Percentiles rank a stretch among this genome's conserved stretches.
Evolutionary conservation across 768 basidiomycete species (phyloP).

Genomic region (Boletus reticuloceps): DNA sequence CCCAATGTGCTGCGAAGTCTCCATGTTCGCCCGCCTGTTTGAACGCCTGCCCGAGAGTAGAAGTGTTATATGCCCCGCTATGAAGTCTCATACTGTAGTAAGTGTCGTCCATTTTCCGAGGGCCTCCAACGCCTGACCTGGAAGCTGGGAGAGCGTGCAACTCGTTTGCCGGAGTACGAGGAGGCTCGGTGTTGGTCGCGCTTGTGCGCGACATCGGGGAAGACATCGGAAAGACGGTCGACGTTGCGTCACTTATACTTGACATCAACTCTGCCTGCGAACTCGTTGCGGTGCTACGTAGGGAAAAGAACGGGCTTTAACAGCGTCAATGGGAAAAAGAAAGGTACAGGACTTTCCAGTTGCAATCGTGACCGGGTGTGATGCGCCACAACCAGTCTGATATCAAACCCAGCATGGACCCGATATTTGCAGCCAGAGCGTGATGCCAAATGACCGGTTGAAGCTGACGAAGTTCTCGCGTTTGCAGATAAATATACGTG

Average conservation of each 20-base stretch:
- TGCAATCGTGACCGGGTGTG: slow-evolving; percentile 6
- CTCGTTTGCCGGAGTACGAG: not conserved
- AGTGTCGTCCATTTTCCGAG: slow-evolving; percentile 14
- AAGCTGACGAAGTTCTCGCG: not conserved
- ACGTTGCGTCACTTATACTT: slow-evolving; percentile 12
- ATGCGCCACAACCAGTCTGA: slow-evolving; percentile 3
- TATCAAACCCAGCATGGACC: slow-evolving; percentile 1
- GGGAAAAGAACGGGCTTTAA: no score
- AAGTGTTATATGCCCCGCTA: not conserved
- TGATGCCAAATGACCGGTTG: not conserved
- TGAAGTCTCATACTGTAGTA: not conserved
- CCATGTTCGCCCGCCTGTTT: not conserved
- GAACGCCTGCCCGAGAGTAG: not conserved
- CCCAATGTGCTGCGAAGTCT: not conserved
- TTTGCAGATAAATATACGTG: slow-evolving; percentile 8
- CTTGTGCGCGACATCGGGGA: slow-evolving; percentile 12
- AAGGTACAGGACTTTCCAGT: not conserved
- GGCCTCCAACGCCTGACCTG: slow-evolving; percentile 17
- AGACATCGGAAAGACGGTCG: slow-evolving; percentile 12
- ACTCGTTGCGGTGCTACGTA: not conserved
- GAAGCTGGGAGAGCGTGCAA: not conserved
- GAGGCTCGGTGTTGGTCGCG: slow-evolving; percentile 1
- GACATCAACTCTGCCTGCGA: slow-evolving; percentile 11
- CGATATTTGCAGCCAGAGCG: not conserved
- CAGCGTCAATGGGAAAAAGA: not conserved